Base-by-base conservation (phyloP, 305 asterid species). In the Fraxinus ornus region DNA sequence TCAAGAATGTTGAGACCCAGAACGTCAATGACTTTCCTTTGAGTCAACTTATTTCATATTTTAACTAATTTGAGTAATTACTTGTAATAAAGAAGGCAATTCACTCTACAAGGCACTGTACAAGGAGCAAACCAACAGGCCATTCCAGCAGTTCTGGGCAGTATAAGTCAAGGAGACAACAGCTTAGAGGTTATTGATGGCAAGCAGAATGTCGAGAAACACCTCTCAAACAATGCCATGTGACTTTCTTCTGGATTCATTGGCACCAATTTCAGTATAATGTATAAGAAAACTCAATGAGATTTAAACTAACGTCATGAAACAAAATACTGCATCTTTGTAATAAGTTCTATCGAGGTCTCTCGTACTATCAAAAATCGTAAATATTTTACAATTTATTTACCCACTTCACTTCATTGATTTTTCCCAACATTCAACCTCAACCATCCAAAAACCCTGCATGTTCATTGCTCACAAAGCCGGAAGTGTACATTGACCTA, bases 301-400 rank as follows among this genome's bases (percentile, higher is more conserved):
- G 62, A 55, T 17, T n/a, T 55, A 55, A 17, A 55, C 21, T 62
- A 21, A 9, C 3, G 5, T 30, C 81, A 15, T 17, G 10, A 8
- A 19, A 55, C 4, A 77, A 55, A 30, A 28, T 22, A 22, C 76
- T 75, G 62, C 76, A 81, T 81, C 21, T 24, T 81, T 60, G 79
- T 24, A 30, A 75, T 55, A 81, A 70, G 28, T 28, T 57, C 32
- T 57, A 74, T 75, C 33, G 44, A 62, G 79, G 17, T 28, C 44
- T 73, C 41, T 3, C 73, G 12, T 32, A 44, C 77, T 74, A 21
- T 30, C 35, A 57, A 44, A 62, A 81, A 39, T 60, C 55, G 9
- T 30, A 75, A 66, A 78, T 5, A n/a, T 64, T 75, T 30, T n/a
- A 32, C 32, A 17, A 52, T 37, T 57, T 13, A 81, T 10, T 74